Conservation (phyloP, 2,329 filamentous ascomycete genomes). For the Alternaria solani region DNA sequence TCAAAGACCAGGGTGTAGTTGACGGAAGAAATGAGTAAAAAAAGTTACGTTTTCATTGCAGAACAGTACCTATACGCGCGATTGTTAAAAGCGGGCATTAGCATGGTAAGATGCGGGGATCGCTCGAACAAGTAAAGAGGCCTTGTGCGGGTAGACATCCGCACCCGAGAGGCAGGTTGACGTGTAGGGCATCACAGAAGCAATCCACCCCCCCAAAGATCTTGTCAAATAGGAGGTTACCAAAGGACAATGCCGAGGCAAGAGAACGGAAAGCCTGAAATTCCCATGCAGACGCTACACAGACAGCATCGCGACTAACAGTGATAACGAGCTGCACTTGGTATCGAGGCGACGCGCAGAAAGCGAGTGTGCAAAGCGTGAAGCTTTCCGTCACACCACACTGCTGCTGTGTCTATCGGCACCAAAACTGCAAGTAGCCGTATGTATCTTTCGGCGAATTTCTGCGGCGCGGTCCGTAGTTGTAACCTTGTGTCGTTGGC, state of each 20-base stretch:
- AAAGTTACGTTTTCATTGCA: background rate
- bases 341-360: conserved; percentile 14
- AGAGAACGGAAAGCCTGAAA: background rate
- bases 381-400: conserved; percentile 20
- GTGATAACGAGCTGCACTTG: background rate
- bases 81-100: conserved; percentile 3
- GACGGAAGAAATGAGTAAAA: background rate
- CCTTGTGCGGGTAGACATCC: conserved; percentile 12
- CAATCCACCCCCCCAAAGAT: background rate
- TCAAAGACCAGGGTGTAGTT: background rate
- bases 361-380: conserved; percentile 25
- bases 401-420: conserved; percentile 14
- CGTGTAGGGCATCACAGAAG: conserved; percentile 8
- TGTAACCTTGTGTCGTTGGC: conserved; percentile 1
- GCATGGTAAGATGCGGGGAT: conserved; percentile 16
- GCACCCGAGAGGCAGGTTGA: conserved; percentile 15
- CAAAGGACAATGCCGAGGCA: background rate
- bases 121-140: conserved; percentile 17
- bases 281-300: background rate
- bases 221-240: background rate
- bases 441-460: conserved; percentile 13
- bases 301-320: background rate
- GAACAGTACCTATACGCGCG: background rate
- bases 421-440: conserved; percentile 4
- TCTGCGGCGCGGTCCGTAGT: conserved; percentile 15